phyloP scores from a whole-genome alignment of 768 basidiomycete genomes.

The Tricholoma matsutake region DNA sequence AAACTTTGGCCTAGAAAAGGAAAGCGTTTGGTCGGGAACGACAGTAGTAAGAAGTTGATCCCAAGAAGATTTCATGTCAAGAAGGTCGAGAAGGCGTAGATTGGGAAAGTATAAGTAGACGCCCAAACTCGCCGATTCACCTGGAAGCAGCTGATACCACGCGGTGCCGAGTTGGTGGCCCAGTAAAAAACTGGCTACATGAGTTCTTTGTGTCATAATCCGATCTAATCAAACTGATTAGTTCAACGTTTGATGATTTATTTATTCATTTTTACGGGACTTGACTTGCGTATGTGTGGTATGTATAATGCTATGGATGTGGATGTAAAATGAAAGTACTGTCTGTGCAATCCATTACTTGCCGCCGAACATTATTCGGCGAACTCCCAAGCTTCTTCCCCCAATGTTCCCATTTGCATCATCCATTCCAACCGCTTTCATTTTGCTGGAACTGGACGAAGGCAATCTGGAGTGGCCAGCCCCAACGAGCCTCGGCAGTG shows the following conservation, averaged over 20 bases:
- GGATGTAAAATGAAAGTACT: not conserved
- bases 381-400: constrained; percentile 5
- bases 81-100: not conserved
- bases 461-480: constrained; percentile 10
- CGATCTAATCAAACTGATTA: not conserved
- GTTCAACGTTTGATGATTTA: not conserved
- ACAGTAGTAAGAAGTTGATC: not conserved
- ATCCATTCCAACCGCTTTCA: constrained; percentile 4
- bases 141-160: not conserved
- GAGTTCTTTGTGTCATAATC: no score
- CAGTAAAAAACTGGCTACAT: no score
- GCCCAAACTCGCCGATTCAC: no score
- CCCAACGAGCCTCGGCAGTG: constrained; percentile 18
- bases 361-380: constrained; percentile 8
- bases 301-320: constrained; percentile 1
- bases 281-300: not conserved
- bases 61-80: not conserved
- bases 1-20: not conserved
- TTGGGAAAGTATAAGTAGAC: not conserved
- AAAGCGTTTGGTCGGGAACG: not conserved
- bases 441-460: constrained; percentile 9
- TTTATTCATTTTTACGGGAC: not conserved
- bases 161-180: not conserved
- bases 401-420: not conserved
- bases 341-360: not conserved